Conservation (phyloP, 495 filamentous ascomycete species). For the Podospora anserina region DNA sequence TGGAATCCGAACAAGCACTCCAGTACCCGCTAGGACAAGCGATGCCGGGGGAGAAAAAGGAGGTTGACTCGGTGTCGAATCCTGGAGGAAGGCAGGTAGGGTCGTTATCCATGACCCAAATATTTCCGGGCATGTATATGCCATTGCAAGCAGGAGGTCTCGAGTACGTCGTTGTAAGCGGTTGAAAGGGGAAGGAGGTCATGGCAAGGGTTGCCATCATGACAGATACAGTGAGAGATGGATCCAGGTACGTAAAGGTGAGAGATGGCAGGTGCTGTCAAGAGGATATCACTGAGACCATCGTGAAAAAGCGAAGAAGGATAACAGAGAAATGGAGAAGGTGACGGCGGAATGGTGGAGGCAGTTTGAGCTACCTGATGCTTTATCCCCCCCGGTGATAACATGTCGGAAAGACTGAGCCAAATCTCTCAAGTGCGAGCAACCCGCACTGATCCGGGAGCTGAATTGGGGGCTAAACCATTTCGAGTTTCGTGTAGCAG, state of each 20-base stretch:
- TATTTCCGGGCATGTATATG: conserved; percentile 13
- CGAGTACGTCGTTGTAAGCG: conserved; percentile 29
- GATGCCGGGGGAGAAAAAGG: conserved; percentile 31
- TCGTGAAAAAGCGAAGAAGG: background rate
- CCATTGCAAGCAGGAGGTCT: conserved; percentile 19
- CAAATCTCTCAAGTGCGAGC: background rate
- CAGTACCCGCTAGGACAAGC: conserved; percentile 29
- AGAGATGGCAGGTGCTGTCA: background rate
- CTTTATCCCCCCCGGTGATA: background rate
- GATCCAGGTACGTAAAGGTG: background rate
- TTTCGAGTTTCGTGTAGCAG: background rate
- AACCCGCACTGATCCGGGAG: background rate
- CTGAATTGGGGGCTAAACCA: background rate
- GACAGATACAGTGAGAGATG: background rate
- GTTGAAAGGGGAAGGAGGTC: background rate
- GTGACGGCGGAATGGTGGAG: background rate
- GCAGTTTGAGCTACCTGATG: background rate
- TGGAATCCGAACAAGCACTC: conserved; percentile 22
- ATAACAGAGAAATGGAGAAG: background rate
- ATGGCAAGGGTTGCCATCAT: background rate
- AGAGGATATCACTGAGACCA: background rate
- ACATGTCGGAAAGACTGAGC: no score
- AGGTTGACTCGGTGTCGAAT: conserved; percentile 17
- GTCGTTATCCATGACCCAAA: conserved; percentile 23
- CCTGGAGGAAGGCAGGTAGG: conserved; percentile 24